Conservation (phyloP, 2,329 filamentous ascomycete species). For the Emydomyces testavorans region DNA sequence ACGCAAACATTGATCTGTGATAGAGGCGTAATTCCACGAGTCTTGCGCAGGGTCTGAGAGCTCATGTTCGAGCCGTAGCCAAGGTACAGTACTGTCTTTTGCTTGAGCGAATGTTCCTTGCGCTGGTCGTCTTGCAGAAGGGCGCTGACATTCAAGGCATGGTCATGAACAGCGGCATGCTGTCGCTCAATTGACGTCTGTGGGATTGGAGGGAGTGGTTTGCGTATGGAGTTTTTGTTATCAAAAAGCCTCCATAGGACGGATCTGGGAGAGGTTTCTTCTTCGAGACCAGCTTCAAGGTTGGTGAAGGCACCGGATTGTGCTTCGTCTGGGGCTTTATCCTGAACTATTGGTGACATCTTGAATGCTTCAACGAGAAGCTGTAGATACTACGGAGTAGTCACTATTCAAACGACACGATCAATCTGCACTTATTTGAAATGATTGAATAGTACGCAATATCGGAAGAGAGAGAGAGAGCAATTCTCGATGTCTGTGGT, state of each 20-base stretch:
- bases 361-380: too few species aligned
- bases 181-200: conserved; percentile 19
- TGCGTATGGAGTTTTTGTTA: neutral
- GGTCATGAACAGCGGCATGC: conserved; percentile 19
- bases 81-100: conserved; percentile 58
- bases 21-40: conserved; percentile 67
- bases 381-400: too few species aligned
- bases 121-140: conserved; percentile 19
- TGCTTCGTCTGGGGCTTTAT: conserved; percentile 4
- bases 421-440: too few species aligned
- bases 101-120: conserved; percentile 8
- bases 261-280: conserved; percentile 1
- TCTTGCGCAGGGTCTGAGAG: conserved; percentile 65
- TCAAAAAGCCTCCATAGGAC: neutral
- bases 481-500: too few species aligned
- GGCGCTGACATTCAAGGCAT: conserved; percentile 21
- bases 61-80: conserved; percentile 89
- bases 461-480: too few species aligned
- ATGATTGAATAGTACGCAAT: too few species aligned
- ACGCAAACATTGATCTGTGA: conserved; percentile 72
- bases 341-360: neutral
- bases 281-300: conserved; percentile 1
- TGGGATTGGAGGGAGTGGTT: conserved; percentile 10
- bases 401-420: too few species aligned
- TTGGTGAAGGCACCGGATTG: conserved; percentile 1